These are phyloP conservation scores for Daldinia grandis DNA, from an alignment of 495 filamentous ascomycete genomes.

Conservation along the genomic window DNA sequence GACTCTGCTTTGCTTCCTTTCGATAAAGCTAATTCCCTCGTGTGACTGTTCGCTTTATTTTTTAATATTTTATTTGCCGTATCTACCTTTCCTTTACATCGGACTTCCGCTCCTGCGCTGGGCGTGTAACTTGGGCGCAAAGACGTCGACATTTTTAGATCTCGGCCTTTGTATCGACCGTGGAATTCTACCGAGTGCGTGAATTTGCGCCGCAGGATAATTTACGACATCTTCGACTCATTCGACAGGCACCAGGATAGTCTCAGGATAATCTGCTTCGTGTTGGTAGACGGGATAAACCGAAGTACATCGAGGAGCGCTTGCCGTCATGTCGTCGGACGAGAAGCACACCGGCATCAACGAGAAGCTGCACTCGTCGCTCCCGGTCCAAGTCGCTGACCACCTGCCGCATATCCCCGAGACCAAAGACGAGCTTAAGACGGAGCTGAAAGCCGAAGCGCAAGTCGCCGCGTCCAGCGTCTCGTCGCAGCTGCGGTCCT, in stretches of 20 bases:
- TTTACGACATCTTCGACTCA: not conserved
- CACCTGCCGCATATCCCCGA: slow-evolving; percentile 63
- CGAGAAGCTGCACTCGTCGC: slow-evolving; percentile 48
- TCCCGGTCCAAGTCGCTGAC: slow-evolving; percentile 52
- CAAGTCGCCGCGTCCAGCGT: slow-evolving; percentile 58
- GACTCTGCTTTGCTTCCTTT: slow-evolving; percentile 15
- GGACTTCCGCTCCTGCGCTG: slow-evolving; percentile 2
- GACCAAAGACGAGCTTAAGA: slow-evolving; percentile 60
- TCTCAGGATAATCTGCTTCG: not conserved
- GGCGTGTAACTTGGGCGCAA: not conserved
- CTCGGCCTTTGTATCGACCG: too few relatives aligned
- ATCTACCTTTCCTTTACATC: not conserved
- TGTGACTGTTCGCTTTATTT: not conserved
- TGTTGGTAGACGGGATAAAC: not conserved
- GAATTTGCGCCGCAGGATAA: not conserved
- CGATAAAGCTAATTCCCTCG: slow-evolving; percentile 13
- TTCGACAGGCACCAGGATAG: not conserved
- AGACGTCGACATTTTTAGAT: not conserved
- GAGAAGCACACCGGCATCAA: slow-evolving; percentile 43
- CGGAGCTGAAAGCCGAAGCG: slow-evolving; percentile 57
- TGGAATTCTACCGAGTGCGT: not conserved
- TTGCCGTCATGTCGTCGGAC: slow-evolving; percentile 42
- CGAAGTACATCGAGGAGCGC: not conserved
- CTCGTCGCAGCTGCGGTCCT: slow-evolving; percentile 70
- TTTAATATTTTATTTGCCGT: not conserved